A percentile compares a stretch with the other conserved stretches of the same genome.
These are phyloP conservation scores for Ceratocystis destructans DNA, from an alignment of 2,329 filamentous ascomycete species.

Conservation along the genomic window DNA sequence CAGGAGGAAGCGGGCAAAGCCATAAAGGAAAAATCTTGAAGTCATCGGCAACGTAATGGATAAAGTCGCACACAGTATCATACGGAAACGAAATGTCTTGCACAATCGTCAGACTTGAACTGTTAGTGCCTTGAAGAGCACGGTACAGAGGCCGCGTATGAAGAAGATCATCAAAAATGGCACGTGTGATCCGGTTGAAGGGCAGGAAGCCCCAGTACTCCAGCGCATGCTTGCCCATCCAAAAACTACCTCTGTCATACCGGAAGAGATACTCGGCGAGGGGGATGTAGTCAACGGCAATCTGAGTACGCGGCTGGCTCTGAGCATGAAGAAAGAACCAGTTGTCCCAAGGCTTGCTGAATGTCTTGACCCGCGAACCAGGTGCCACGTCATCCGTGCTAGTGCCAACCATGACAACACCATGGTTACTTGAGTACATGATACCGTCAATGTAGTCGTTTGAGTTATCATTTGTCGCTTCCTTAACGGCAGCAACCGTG, in stretches of 20 bases:
- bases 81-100: constrained; percentile 48
- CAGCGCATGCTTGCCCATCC: constrained; percentile 50
- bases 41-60: constrained; percentile 34
- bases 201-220: constrained; percentile 46
- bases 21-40: constrained; percentile 41
- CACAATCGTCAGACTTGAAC: constrained; percentile 47
- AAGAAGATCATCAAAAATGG: constrained; percentile 47
- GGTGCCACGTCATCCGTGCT: constrained; percentile 36
- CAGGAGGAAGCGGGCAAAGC: constrained; percentile 41
- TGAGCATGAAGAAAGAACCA: constrained; percentile 63
- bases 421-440: constrained; percentile 40
- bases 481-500: constrained; percentile 32
- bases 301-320: constrained; percentile 26
- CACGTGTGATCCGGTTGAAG: constrained; percentile 50
- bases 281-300: constrained; percentile 41
- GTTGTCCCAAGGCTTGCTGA: constrained; percentile 47
- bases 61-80: constrained; percentile 31
- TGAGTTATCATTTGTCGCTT: constrained; percentile 28
- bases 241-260: constrained; percentile 57
- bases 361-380: constrained; percentile 29
- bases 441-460: constrained; percentile 59
- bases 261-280: constrained; percentile 55
- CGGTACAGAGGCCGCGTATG: constrained; percentile 53
- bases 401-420: constrained; percentile 47
- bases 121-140: constrained; percentile 47